Evolutionary conservation across 2,329 filamentous ascomycete species (phyloP), one percentile per base, ranked within the genome.

Genomic region (Coniochaeta sp.): DNA sequence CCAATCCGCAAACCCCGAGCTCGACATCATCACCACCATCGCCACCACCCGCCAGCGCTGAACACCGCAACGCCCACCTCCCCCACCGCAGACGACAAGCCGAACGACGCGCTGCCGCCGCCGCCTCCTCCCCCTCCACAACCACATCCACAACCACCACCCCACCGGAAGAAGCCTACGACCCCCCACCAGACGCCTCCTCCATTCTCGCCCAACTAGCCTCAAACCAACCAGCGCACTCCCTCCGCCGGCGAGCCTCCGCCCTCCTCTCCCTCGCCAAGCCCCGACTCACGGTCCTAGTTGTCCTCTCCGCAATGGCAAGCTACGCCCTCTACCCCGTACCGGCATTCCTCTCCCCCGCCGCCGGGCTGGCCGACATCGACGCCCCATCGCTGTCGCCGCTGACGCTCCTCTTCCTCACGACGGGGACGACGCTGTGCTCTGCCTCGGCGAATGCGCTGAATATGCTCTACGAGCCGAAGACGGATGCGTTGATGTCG

Each of bases 401-500:
- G 2, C 76, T 97, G 51, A 99, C 94, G 8, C 85, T 97, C 16
- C 77, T 95, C 49, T 97, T 96, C 74, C 83, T 99, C 49, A 96
- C 92, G 0, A 83, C 83, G 4, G 92, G 94, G 54, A 97, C 94
- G 0, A 84, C 91, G 4, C 78, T 96, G 18, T 94, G 89, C 67
- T 88, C 83, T n/a, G 90, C 91, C 40, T 89, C 87, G 53, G 94
- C 94, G 40, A 99, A 99, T 66, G 83, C 94, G 1, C 77, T 97
- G 58, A 99, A 99, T 70, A 99, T 99, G 94, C 83, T 96, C 53
- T 91, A 96, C 70, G 94, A 99, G 70, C 88, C 85, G 9, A 78
- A 85, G 54, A 91, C 91, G 64, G 94, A 99, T 67, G 89, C 91
- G 45, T 83, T 87, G 62, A 99, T 99, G 94, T 85, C 81, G 31